Percentiles rank a stretch among this genome's conserved stretches.
These are phyloP conservation scores for Saturnispora zaruensis DNA, from an alignment of 805 yeast genomes.

Conservation along the genomic window DNA sequence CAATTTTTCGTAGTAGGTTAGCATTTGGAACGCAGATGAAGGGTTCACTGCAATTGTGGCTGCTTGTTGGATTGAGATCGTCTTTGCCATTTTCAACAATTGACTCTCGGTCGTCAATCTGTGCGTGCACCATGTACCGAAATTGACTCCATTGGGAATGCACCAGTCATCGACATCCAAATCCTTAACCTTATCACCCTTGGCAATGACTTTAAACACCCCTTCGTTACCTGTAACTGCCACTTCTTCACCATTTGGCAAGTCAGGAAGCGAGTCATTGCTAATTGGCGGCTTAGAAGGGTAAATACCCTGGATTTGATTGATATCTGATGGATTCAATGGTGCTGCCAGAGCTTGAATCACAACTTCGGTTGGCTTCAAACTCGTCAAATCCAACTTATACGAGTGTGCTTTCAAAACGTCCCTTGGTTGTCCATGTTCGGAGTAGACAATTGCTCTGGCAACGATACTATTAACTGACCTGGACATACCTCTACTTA, in stretches of 20 bases:
- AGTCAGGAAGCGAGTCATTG: slow-evolving; percentile 40
- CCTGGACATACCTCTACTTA: slow-evolving; percentile 14
- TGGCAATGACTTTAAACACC: slow-evolving; percentile 70
- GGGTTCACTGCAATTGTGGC: slow-evolving; percentile 93
- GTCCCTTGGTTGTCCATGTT: slow-evolving; percentile 59
- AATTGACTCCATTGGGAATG: slow-evolving; percentile 65
- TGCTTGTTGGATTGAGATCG: slow-evolving; percentile 51
- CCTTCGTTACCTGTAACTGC: slow-evolving; percentile 96
- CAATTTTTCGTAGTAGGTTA: slow-evolving; percentile 56
- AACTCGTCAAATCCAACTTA: slow-evolving; percentile 30
- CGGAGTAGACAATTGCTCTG: slow-evolving; percentile 57
- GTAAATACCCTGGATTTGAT: slow-evolving; percentile 79
- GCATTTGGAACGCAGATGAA: slow-evolving; percentile 82
- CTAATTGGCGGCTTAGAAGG: slow-evolving; percentile 65
- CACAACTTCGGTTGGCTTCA: slow-evolving; percentile 41
- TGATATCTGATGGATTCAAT: slow-evolving; percentile 82
- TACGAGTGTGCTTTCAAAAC: slow-evolving; percentile 45
- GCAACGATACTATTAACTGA: slow-evolving; percentile 24
- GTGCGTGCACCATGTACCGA: slow-evolving; percentile 92
- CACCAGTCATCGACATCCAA: slow-evolving; percentile 78
- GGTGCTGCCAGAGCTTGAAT: slow-evolving; percentile 72
- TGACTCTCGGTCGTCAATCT: slow-evolving; percentile 45
- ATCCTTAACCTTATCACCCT: slow-evolving; percentile 43
- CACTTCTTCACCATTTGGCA: slow-evolving; percentile 38
- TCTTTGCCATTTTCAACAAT: slow-evolving; percentile 51